Evolutionary conservation across 495 filamentous ascomycete genomes (phyloP).

Genomic region (Penicillium egyptiacum): DNA sequence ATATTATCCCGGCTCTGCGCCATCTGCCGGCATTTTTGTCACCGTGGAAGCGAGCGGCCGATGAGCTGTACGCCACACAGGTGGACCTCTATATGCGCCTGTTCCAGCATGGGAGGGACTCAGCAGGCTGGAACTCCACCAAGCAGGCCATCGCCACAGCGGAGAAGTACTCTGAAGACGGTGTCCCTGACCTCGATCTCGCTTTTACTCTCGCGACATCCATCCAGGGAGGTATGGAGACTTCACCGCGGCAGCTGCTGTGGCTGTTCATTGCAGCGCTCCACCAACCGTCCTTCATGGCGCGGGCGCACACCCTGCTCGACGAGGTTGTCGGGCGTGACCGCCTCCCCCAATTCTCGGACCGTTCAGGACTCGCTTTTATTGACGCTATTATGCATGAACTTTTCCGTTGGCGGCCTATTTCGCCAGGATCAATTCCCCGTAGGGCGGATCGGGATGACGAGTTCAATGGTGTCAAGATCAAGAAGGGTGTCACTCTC

Average conservation of each 20-base stretch:
- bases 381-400: conserved; percentile 37
- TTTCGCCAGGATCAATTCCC: conserved; percentile 41
- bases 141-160: conserved; percentile 30
- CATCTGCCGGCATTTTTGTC: conserved; percentile 31
- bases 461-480: conserved; percentile 49
- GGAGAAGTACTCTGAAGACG: conserved; percentile 14
- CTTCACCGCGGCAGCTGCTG: conserved; percentile 30
- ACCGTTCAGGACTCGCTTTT: conserved; percentile 28
- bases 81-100: conserved; percentile 30
- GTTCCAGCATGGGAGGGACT: conserved; percentile 22
- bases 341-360: conserved; percentile 30
- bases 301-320: conserved; percentile 32
- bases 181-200: conserved; percentile 28
- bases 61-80: conserved; percentile 26
- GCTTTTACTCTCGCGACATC: conserved; percentile 33
- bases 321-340: conserved; percentile 35
- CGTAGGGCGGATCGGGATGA: conserved; percentile 53
- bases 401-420: conserved; percentile 39
- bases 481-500: conserved; percentile 51
- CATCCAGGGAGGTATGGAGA: conserved; percentile 35
- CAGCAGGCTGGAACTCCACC: conserved; percentile 31
- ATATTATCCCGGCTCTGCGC: conserved; percentile 36
- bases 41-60: conserved; percentile 34
- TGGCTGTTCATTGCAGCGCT: conserved; percentile 34
- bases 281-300: conserved; percentile 18